Evolutionary conservation across 208 protist genomes (phyloP), one percentile per base, ranked within the genome.

Genomic region (Vickermania ingenoplastis): DNA sequence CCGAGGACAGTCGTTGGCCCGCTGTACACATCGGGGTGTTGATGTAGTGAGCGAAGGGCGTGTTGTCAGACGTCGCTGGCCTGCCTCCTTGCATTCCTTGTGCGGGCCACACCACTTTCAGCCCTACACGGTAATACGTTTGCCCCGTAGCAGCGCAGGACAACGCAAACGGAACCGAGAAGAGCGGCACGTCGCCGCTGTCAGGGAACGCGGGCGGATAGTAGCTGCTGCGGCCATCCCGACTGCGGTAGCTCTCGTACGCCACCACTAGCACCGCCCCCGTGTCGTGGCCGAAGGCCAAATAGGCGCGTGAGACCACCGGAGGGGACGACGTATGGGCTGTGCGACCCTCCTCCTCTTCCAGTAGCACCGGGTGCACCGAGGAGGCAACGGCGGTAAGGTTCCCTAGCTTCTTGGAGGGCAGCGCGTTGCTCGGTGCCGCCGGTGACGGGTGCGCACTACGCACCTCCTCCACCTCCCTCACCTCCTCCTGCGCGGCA

Each of bases 241-340:
- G 30, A 27, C 56, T 2, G 53, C 2, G 7, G 53, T 21, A 25
- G 53, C 54, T 27, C 1, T 50, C 24, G 41, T 65, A 70, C 21
- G 57, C 58, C 5, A 41, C 58, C 31, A 75, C 63, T 7, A 70
- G 31, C 49, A 66, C 61, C 11, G 49, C 5, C 27, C 69, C 69
- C 57, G 58, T 65, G 26, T 3, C 60, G 17, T 69, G 31, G 28
- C 63, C 69, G 49, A 65, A n/a, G 1, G 59, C 69, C 22, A 66
- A 53, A 36, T 62, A 75, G 1, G 67, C 48, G 13, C 67, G 56
- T 22, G 49, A 48, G 13, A 7, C 21, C 13, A 62, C 57, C 17
- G 57, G 59, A 5, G 30, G 11, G 11, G 7, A 7, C 36, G 7
- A 17, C 36, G 7, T 7, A 45, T 45, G 36, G 17, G 7, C 17